These are phyloP conservation scores for Lichtheimia ornata DNA, from an alignment of 371 early-diverging fungal genomes.

Conservation along the genomic window DNA sequence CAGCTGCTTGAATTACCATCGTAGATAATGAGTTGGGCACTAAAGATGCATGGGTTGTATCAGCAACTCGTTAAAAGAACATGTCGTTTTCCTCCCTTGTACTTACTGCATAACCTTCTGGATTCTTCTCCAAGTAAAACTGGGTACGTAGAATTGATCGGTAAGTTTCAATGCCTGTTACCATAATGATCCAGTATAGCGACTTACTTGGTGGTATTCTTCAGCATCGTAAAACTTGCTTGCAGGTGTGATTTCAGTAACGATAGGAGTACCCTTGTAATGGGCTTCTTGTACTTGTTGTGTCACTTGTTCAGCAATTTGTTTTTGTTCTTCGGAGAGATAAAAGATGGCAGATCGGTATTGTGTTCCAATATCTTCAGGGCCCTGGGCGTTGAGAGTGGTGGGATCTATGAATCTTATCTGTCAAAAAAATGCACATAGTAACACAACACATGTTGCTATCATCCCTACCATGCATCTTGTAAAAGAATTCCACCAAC, in stretches of 20 bases:
- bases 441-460: neutral
- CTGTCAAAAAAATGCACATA: neutral
- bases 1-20: slow-evolving; percentile 12
- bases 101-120: slow-evolving; percentile 43
- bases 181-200: too few relatives aligned
- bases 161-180: too few relatives aligned
- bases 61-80: neutral
- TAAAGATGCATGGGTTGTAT: neutral
- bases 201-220: slow-evolving; percentile 76
- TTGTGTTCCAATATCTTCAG: slow-evolving; percentile 56
- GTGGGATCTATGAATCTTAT: slow-evolving; percentile 30
- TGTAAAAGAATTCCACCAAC: slow-evolving; percentile 84
- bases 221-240: slow-evolving; percentile 86
- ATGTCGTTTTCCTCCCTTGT: too few relatives aligned
- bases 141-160: neutral
- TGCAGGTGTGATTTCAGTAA: slow-evolving; percentile 76
- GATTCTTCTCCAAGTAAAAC: slow-evolving; percentile 42
- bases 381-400: slow-evolving; percentile 20
- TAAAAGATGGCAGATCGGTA: slow-evolving; percentile 89
- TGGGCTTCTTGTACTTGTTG: slow-evolving; percentile 57
- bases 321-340: slow-evolving; percentile 70
- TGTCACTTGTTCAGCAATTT: slow-evolving; percentile 68
- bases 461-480: slow-evolving; percentile 66
- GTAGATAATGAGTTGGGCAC: slow-evolving; percentile 20
- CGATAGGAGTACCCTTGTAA: slow-evolving; percentile 60